These are phyloP conservation scores for Kregervanrija fluxuum DNA, from an alignment of 805 yeast species.

Conservation along the genomic window DNA sequence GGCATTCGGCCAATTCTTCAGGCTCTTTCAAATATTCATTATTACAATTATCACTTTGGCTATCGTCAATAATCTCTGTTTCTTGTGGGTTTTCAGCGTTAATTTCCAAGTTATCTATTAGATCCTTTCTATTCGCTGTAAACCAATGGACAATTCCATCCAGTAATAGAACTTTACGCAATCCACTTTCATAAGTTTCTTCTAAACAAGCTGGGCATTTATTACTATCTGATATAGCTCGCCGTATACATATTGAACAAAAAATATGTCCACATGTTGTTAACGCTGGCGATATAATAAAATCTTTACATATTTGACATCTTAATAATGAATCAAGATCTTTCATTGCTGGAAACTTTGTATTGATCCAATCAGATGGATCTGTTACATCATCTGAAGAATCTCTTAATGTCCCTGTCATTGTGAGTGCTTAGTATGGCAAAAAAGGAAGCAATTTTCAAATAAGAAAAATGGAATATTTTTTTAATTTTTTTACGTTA, in stretches of 20 bases:
- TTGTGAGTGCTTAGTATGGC: not conserved
- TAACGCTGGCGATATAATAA: conserved; percentile 68
- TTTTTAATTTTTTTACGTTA: too few relatives aligned
- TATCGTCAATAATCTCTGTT: conserved; percentile 20
- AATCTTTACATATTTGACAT: conserved; percentile 86
- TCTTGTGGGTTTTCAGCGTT: conserved; percentile 15
- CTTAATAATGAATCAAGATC: conserved; percentile 65
- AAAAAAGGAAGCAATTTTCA: not conserved
- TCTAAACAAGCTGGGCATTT: conserved; percentile 75
- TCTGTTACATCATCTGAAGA: conserved; percentile 39
- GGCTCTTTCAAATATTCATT: conserved; percentile 17
- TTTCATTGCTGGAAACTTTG: conserved; percentile 47
- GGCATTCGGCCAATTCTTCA: conserved; percentile 46
- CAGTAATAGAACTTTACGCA: conserved; percentile 59
- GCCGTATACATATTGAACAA: conserved; percentile 80
- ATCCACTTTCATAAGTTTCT: conserved; percentile 60
- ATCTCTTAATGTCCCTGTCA: conserved; percentile 11
- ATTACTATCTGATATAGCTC: conserved; percentile 50
- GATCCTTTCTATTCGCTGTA: conserved; percentile 31
- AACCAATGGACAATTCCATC: conserved; percentile 63
- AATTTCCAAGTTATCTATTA: conserved; percentile 27
- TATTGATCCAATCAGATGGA: conserved; percentile 61
- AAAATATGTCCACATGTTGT: conserved; percentile 86
- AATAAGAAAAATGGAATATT: not conserved
- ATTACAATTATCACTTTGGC: conserved; percentile 12